These are phyloP conservation scores for Papiliotrema nemorosa DNA, from an alignment of 1,284 basidiomycete genomes.

Conservation along the genomic window DNA sequence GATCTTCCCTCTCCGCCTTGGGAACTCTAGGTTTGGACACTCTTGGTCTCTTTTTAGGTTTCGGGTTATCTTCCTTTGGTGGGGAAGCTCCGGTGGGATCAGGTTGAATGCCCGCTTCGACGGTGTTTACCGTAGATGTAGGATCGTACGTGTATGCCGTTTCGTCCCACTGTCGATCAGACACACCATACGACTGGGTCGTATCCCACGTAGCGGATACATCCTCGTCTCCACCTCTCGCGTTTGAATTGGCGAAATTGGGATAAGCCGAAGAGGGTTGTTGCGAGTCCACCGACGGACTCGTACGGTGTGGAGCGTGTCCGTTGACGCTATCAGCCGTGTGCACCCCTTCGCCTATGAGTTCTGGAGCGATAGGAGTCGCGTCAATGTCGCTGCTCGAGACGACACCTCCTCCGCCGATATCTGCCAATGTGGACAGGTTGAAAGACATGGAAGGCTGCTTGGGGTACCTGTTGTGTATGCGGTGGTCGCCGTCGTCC, in stretches of 20 bases:
- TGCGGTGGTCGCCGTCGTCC: background rate
- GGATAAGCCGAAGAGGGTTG: background rate
- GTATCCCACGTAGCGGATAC: too few species aligned
- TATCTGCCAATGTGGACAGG: too few species aligned
- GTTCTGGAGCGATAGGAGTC: conserved; percentile 22
- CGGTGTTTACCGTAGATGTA: too few species aligned
- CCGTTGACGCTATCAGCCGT: conserved; percentile 2
- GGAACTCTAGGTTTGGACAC: conserved; percentile 15
- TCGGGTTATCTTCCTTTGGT: conserved; percentile 10
- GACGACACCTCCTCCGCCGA: too few species aligned
- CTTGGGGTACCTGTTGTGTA: background rate
- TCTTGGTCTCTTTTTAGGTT: conserved; percentile 18
- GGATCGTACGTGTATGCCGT: too few species aligned
- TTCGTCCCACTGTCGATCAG: too few species aligned
- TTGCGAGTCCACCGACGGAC: background rate
- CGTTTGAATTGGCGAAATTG: conserved; percentile 15
- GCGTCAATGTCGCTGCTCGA: background rate
- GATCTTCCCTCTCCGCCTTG: conserved; percentile 6
- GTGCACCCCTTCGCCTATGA: conserved; percentile 18
- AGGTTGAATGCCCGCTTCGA: too few species aligned
- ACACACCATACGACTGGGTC: too few species aligned
- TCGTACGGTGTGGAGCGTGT: background rate
- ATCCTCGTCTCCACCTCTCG: conserved; percentile 6
- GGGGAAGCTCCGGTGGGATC: too few species aligned
- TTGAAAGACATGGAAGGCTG: background rate